Percentiles rank a stretch among this genome's conserved stretches.
phyloP scores from a whole-genome alignment of 1,139 yeast species.

The Torulaspora globosa region DNA sequence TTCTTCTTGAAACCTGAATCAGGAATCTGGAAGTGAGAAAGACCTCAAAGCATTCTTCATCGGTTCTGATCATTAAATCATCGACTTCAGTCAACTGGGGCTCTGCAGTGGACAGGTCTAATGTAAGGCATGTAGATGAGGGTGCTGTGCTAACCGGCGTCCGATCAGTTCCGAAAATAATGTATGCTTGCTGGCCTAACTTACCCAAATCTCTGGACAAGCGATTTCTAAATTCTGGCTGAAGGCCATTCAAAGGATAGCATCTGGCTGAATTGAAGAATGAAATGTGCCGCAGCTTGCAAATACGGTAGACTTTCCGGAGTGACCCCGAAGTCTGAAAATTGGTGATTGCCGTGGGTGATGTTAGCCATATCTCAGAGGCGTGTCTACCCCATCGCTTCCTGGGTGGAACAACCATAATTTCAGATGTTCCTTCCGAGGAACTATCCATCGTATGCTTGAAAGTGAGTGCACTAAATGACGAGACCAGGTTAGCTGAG shows the following conservation, averaged over 20 bases:
- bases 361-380: constrained; percentile 22
- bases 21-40: constrained; percentile 15
- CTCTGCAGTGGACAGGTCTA: constrained; percentile 6
- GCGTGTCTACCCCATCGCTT: constrained; percentile 7
- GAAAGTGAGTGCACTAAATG: constrained; percentile 16
- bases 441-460: constrained; percentile 25
- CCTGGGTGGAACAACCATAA: constrained; percentile 10
- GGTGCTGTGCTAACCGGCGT: constrained; percentile 8
- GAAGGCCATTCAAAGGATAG: constrained; percentile 5
- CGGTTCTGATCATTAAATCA: constrained; percentile 18
- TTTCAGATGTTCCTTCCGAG: constrained; percentile 17
- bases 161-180: constrained; percentile 17
- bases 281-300: constrained; percentile 17
- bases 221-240: background rate
- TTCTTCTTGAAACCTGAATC: constrained; percentile 19
- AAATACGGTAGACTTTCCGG: constrained; percentile 15
- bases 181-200: constrained; percentile 9
- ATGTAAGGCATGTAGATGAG: constrained; percentile 5
- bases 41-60: constrained; percentile 12
- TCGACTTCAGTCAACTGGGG: constrained; percentile 20
- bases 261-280: constrained; percentile 12
- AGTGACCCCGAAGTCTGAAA: constrained; percentile 11
- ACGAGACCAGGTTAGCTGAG: constrained; percentile 12
- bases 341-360: constrained; percentile 20
- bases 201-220: constrained; percentile 4